A percentile compares a stretch with the other conserved stretches of the same genome.
Conservation (phyloP, 139 green algal genomes). For the Micromonas commoda region DNA sequence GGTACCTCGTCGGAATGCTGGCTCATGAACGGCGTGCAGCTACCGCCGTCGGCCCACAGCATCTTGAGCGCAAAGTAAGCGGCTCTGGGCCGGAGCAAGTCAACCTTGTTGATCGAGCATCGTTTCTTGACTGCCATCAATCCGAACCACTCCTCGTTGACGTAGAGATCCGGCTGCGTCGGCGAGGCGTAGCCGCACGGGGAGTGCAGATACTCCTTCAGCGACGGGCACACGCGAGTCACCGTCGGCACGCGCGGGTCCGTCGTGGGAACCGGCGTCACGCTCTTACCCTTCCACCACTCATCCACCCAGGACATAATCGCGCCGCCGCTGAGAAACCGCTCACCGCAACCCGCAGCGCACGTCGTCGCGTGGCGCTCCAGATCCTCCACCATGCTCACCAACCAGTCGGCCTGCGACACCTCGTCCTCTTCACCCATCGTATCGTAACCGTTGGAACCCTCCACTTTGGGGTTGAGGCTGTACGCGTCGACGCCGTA, state of each 20-base stretch:
- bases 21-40: neutral
- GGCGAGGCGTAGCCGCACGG: slow-evolving; percentile 19
- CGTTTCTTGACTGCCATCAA: slow-evolving; percentile 6
- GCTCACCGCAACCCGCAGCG: neutral
- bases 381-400: slow-evolving; percentile 9
- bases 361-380: slow-evolving; percentile 15
- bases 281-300: slow-evolving; percentile 24
- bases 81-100: neutral
- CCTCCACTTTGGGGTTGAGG: neutral
- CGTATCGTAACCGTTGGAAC: slow-evolving; percentile 19
- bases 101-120: slow-evolving; percentile 9
- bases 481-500: slow-evolving; percentile 16
- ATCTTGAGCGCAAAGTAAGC: slow-evolving; percentile 12
- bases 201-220: slow-evolving; percentile 21
- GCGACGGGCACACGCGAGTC: neutral
- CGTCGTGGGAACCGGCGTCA: slow-evolving; percentile 2
- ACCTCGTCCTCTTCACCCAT: slow-evolving; percentile 15
- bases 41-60: slow-evolving; percentile 7
- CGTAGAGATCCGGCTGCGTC: slow-evolving; percentile 19
- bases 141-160: slow-evolving; percentile 12
- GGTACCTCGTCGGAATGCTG: neutral
- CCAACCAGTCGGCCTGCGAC: slow-evolving; percentile 6
- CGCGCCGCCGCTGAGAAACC: slow-evolving; percentile 5
- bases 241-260: slow-evolving; percentile 1
- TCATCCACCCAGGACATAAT: slow-evolving; percentile 25